Evolutionary conservation across 2,329 filamentous ascomycete genomes (phyloP).

Genomic region (Sclerotinia subarctica): DNA sequence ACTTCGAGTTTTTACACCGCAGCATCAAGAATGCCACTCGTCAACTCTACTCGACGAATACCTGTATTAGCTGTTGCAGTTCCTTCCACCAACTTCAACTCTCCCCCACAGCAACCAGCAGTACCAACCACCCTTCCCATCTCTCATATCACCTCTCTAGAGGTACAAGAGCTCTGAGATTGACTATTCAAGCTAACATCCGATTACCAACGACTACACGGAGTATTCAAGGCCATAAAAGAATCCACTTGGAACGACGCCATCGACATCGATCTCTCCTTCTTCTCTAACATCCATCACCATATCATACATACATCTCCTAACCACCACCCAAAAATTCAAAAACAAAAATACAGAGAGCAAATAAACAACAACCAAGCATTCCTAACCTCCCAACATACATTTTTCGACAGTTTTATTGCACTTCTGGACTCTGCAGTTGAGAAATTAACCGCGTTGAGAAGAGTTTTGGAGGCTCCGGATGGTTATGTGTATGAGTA

Average conservation of each 20-base stretch:
- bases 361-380: neutral
- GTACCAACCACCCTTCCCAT: neutral
- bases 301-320: neutral
- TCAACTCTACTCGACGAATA: neutral
- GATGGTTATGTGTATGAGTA: neutral
- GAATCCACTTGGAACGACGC: too few species aligned
- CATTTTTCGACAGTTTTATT: neutral
- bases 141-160: neutral
- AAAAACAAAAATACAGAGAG: neutral
- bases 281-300: neutral
- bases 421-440: neutral
- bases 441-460: neutral
- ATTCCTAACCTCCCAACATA: neutral
- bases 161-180: neutral
- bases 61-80: rapidly evolving
- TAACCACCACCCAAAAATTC: neutral
- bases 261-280: neutral
- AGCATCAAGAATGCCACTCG: neutral
- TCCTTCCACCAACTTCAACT: neutral
- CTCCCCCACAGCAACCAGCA: neutral
- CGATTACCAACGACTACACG: neutral
- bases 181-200: neutral
- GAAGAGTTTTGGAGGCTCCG: neutral
- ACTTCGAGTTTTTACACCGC: neutral
- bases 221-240: too few species aligned